These are phyloP conservation scores for Penicillium psychrofluorescens DNA, from an alignment of 495 filamentous ascomycete genomes.

Conservation along the genomic window DNA sequence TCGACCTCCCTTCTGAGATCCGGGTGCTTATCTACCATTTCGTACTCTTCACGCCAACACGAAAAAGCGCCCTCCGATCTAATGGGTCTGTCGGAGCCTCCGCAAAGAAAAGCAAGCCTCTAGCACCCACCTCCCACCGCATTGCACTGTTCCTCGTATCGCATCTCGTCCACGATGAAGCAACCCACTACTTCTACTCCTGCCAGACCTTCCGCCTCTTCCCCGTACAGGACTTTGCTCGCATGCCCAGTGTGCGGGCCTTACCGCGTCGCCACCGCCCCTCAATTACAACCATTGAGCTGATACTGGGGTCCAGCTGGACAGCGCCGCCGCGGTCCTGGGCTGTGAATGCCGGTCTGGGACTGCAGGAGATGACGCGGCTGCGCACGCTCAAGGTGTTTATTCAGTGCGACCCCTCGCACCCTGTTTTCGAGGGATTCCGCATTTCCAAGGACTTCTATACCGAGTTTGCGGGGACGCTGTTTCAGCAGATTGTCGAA, in stretches of 20 bases:
- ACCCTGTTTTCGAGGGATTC: constrained; percentile 66
- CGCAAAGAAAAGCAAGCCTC: constrained; percentile 58
- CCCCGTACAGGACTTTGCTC: constrained; percentile 61
- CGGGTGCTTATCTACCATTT: constrained; percentile 62
- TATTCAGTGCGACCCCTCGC: constrained; percentile 70
- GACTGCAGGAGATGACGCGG: constrained; percentile 54
- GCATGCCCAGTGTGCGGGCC: constrained; percentile 41
- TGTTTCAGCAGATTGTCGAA: constrained; percentile 53
- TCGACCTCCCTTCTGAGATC: constrained; percentile 71
- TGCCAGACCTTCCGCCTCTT: constrained; percentile 72
- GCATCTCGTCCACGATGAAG: constrained; percentile 61
- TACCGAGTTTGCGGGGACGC: constrained; percentile 56
- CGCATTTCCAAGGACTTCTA: constrained; percentile 63
- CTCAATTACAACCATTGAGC: constrained; percentile 60
- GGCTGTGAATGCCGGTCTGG: constrained; percentile 59
- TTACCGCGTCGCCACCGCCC: constrained; percentile 55
- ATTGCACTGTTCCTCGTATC: constrained; percentile 57
- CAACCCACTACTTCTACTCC: constrained; percentile 67
- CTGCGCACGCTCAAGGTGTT: constrained; percentile 64
- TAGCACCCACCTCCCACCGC: constrained; percentile 41
- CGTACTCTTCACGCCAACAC: constrained; percentile 46
- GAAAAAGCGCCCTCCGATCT: constrained; percentile 16
- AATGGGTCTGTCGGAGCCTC: constrained; percentile 62
- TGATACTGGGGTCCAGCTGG: constrained; percentile 79
- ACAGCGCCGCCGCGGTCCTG: constrained; percentile 65